These are phyloP conservation scores for Monosporascus sp. DNA, from an alignment of 2,329 filamentous ascomycete genomes.

Conservation along the genomic window DNA sequence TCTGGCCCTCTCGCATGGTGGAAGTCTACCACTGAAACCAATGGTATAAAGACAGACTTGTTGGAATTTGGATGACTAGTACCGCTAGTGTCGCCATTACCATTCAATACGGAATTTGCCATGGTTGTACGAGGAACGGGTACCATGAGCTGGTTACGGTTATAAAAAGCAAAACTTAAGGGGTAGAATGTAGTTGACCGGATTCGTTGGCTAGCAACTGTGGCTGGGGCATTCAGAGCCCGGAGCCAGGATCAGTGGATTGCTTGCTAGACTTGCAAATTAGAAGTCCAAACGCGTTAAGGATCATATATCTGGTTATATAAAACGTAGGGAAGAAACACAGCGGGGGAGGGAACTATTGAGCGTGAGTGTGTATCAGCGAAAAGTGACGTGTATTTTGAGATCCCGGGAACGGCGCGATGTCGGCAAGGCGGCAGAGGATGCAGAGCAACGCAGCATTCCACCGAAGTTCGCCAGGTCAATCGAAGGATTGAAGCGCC, in stretches of 20 bases:
- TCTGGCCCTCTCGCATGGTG: conserved; percentile 86
- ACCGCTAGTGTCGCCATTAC: not conserved
- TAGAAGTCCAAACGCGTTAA: too few relatives aligned
- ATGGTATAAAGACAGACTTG: conserved; percentile 50
- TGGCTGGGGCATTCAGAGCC: not conserved
- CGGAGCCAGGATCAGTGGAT: not conserved
- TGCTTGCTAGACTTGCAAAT: too few relatives aligned
- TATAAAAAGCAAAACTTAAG: not conserved
- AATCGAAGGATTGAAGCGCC: not conserved
- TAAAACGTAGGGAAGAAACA: not conserved
- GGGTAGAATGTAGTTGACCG: not conserved
- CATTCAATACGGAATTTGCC: not conserved
- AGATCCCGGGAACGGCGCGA: too few relatives aligned
- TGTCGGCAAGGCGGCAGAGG: not conserved
- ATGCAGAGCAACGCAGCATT: not conserved
- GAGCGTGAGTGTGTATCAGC: too few relatives aligned
- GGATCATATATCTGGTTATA: too few relatives aligned
- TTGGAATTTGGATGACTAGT: not conserved
- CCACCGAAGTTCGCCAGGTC: not conserved
- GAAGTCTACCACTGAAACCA: conserved; percentile 78
- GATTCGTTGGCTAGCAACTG: not conserved
- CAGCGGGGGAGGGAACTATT: not conserved
- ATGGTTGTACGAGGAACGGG: not conserved
- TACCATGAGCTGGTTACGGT: not conserved
- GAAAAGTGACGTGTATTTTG: too few relatives aligned